phyloP scores from a whole-genome alignment of 345 rosid genomes.

The Aquilaria yunnanensis region DNA sequence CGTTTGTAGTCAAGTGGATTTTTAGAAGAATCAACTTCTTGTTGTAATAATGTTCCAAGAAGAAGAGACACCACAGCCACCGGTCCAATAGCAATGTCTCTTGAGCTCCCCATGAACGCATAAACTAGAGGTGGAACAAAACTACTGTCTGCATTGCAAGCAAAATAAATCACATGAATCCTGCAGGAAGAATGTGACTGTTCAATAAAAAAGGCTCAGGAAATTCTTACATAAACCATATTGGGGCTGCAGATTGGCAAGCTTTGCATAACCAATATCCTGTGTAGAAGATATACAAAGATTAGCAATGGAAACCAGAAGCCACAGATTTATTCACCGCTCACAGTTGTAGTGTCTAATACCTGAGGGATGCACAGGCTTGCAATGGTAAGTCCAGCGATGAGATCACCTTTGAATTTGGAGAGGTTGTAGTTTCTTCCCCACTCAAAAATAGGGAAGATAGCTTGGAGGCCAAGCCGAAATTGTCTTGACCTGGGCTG shows the following conservation, averaged over 20 bases:
- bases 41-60: slow-evolving; percentile 63
- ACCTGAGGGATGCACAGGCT: slow-evolving; percentile 98
- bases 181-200: neutral
- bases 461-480: slow-evolving; percentile 54
- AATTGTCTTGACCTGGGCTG: slow-evolving; percentile 52
- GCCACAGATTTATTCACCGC: neutral
- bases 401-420: slow-evolving; percentile 63
- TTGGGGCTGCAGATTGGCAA: slow-evolving; percentile 66
- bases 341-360: neutral
- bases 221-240: slow-evolving; percentile 73
- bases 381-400: slow-evolving; percentile 88
- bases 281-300: slow-evolving; percentile 15
- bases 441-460: slow-evolving; percentile 81
- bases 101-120: slow-evolving; percentile 91
- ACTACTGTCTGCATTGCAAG: slow-evolving; percentile 55
- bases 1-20: slow-evolving; percentile 48
- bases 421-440: slow-evolving; percentile 43
- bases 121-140: slow-evolving; percentile 89
- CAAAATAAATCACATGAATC: slow-evolving; percentile 5
- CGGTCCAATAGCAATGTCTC: slow-evolving; percentile 94
- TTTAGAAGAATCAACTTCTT: slow-evolving; percentile 49
- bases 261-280: slow-evolving; percentile 92
- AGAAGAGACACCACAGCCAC: slow-evolving; percentile 94
- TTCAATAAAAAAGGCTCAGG: neutral
- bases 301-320: slow-evolving; percentile 1